Base-by-base conservation (phyloP, 2,329 filamentous ascomycete species). In the Neofusicoccum kwambonambiense region DNA sequence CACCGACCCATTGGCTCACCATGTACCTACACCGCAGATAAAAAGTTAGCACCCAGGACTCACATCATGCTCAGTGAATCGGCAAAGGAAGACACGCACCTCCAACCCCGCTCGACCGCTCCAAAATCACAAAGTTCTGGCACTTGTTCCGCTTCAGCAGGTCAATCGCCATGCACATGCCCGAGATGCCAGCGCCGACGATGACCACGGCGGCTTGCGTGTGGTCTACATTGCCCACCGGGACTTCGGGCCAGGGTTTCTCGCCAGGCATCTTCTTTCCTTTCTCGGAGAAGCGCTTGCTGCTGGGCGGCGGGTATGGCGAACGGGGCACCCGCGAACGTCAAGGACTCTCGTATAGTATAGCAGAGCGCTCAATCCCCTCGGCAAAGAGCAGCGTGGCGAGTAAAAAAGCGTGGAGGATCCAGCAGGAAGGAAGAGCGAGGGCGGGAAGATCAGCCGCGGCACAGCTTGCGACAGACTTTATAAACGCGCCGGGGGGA, bases 151-250 rank as follows among this genome's bases (percentile, higher is more conserved):
- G 75, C 64, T 80, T 82, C 69, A 87, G 80, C 45, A 87, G 76
- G 62, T 87, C 83, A 65, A 87, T 87, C 13, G 84, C 84, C 70
- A 81, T 83, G 68, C 83, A 85, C 71, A 86, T 80, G 37, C 84
- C 84, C 65, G 82, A 83, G 37, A 85, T 80, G 0, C 83, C 83
- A 7, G 82, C 84, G 3, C 85, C 85, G 41, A 87, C 83, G 60
- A 87, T 87, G 8, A 86, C 80, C 1, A 87, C 84, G 2, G 82
- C 80, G 0, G 84, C 81, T 67, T 81, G 78, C 7, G 81, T 83
- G 66, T 83, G 81, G 67, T 82, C 79, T 60, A 80, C 79, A 67
- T 85, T 86, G 15, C 81, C 78, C 9, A 82, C 75, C 1, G 76
- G 75, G 13, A 80, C 76, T 67, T 81, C 71, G 0, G 79, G 80